Base-by-base conservation (phyloP, 345 rosid species). In the Odontarrhena argentea region DNA sequence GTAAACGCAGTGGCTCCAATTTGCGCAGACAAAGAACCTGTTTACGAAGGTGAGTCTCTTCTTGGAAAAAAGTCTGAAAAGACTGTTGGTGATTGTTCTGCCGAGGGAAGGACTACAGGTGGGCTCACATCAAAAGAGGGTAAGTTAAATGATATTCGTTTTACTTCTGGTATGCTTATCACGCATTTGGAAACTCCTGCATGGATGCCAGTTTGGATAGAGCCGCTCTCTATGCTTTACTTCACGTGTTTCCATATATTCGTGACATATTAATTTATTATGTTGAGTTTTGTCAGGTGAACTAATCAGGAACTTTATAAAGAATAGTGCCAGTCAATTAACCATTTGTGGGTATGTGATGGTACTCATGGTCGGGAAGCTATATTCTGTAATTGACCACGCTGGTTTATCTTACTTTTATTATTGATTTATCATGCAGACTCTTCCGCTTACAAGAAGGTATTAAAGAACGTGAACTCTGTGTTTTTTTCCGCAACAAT, bases 401-500 rank as follows among this genome's bases (percentile, higher is more conserved):
- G 9, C 10, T 35, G 14, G 2, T 24, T 36, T 14, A 43, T 63
- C 69, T 40, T 68, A 35, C 55, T n/a, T 63, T 9, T 8, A 50
- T 3, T 34, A 32, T 55, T 58, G 65, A 55, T 63, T 7, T 26
- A 38, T 51, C n/a, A 67, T 77, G 66, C 87, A 94, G 99, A 77
- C 96, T 95, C 37, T 87, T 91, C 70, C 83, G 82, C 83, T 81
- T 95, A 60, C 96, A 80, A 81, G 94, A 91, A 42, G 96, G 96
- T 55, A 85, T 91, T 9, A 89, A 91, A 75, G 99, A 95, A 76
- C 87, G 96, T 3, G 94, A 95, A 53, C 92, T 91, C 32, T 91
- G 99, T 78, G 96, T 95, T 25, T 95, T 89, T 63, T 95, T 95
- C 78, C 96, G 96, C 43, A 95, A 95, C 75, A 95, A 95, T 76